Base-by-base conservation (phyloP, 2,329 filamentous ascomycete genomes). In the Stemphylium vesicarium region DNA sequence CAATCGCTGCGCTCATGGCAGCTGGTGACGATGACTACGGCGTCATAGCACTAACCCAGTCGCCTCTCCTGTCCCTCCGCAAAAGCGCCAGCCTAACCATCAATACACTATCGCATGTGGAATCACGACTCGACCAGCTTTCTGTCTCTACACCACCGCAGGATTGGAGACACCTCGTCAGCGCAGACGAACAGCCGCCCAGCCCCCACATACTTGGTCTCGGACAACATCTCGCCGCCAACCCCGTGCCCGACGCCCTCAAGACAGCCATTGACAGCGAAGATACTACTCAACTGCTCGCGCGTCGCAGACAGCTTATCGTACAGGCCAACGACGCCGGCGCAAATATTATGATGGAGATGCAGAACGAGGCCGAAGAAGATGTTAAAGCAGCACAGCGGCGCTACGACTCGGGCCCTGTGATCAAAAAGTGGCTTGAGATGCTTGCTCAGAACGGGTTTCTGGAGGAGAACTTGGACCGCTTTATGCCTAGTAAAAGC, bases 1-100 rank as follows among this genome's bases (percentile, higher is more conserved):
- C 87, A 8, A 88, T 96, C 49, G 76, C 85, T 46, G 78, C 80
- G 1, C 84, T 89, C 39, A 94, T 96, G 83, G 75, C 81, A 56
- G 84, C 85, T 58, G 86, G 85, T 31, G 85, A 82, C 47, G 82
- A 91, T 26, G 84, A 88, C n/a, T 96, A 92, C 76, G 92, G 86
- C 59, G 84, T 96, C 33, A 81, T 96, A 43, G 88, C 91, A 20
- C 77, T 96, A 2, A 89, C 88, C 59, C 83, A 84, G 53, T 89
- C 88, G 53, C 87, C 90, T 0, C 74, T 89, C 1, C 65, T 77
- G 11, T 71, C 76, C 3, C 77, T 87, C 10, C 70, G 78, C 24
- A 61, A 71, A 15, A 62, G 79, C 69, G 53, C 83, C 55, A 72
- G 76, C 4, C 52, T 70, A 15, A 84, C 82, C 42, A 73, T 84